Evolutionary conservation across 192 early-diverging fungal genomes (phyloP).

Genomic region (Chytriomyces confervae): DNA sequence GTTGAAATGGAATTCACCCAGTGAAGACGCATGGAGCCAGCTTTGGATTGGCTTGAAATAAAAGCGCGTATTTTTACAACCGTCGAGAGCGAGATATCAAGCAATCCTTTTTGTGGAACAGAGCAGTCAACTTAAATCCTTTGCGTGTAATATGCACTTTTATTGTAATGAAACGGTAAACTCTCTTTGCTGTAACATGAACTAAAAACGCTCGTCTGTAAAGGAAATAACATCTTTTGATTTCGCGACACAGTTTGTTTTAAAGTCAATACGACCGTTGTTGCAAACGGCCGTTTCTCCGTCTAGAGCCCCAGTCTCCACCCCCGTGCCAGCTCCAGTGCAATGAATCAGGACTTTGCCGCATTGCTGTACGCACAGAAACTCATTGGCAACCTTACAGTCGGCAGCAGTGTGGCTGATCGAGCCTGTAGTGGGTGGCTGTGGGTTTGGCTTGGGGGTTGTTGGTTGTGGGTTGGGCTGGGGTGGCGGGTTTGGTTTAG

Average conservation of each 20-base stretch:
- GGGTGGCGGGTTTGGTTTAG: background rate
- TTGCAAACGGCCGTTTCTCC: background rate
- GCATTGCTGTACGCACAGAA: conserved; percentile 12
- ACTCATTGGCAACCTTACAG: background rate
- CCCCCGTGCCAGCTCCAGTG: background rate
- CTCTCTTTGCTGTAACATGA: no score
- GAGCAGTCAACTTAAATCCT: no score
- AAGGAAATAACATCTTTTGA: no score
- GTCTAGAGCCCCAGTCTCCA: background rate
- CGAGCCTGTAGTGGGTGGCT: background rate
- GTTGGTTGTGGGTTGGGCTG: background rate
- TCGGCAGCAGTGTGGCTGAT: background rate
- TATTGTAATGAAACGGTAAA: no score
- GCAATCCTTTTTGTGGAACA: no score
- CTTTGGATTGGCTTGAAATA: no score
- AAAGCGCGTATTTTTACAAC: no score
- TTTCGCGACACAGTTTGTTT: background rate
- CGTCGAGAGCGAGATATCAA: no score
- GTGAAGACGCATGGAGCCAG: no score
- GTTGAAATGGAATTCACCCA: no score
- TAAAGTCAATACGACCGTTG: conserved; percentile 1
- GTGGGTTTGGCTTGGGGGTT: background rate
- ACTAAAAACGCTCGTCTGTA: no score
- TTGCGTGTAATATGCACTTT: no score
- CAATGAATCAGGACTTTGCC: conserved; percentile 2